These are phyloP conservation scores for Eucalyptus brandiana DNA, from an alignment of 345 rosid genomes.

Conservation along the genomic window DNA sequence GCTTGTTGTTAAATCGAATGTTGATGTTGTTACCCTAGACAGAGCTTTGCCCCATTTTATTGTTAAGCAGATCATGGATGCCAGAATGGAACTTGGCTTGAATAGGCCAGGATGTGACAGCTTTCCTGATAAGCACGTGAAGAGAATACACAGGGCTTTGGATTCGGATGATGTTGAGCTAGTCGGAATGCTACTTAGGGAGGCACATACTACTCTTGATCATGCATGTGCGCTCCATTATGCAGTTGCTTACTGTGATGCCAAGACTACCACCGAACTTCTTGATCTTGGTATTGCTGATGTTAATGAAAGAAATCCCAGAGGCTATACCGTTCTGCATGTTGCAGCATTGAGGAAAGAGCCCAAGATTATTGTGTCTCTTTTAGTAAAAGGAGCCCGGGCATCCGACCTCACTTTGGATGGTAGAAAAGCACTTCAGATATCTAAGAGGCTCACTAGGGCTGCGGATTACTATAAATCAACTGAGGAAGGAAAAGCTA, in stretches of 20 bases:
- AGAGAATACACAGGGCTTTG: slow-evolving; percentile 58
- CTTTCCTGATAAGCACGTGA: slow-evolving; percentile 42
- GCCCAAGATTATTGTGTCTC: slow-evolving; percentile 62
- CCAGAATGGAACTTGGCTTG: slow-evolving; percentile 25
- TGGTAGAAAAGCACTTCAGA: slow-evolving; percentile 69
- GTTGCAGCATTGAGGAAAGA: slow-evolving; percentile 76
- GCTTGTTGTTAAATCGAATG: slow-evolving; percentile 43
- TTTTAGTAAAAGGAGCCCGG: slow-evolving; percentile 69
- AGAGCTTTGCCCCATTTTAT: slow-evolving; percentile 43
- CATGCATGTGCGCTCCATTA: slow-evolving; percentile 66
- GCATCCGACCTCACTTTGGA: slow-evolving; percentile 52
- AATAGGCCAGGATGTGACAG: slow-evolving; percentile 7
- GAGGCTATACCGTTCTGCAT: slow-evolving; percentile 74
- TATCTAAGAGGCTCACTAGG: slow-evolving; percentile 49
- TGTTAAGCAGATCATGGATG: slow-evolving; percentile 31
- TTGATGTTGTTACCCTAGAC: slow-evolving; percentile 46
- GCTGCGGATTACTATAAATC: slow-evolving; percentile 37
- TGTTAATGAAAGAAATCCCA: slow-evolving; percentile 38
- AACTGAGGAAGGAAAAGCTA: slow-evolving; percentile 47
- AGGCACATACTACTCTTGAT: slow-evolving; percentile 58
- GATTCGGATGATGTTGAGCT: slow-evolving; percentile 87
- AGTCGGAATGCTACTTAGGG: slow-evolving; percentile 65
- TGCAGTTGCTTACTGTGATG: slow-evolving; percentile 73
- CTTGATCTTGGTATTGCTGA: slow-evolving; percentile 69
- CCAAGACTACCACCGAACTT: slow-evolving; percentile 65